These are phyloP conservation scores for Termitomyces sp. DNA, from an alignment of 1,284 basidiomycete species.

Conservation along the genomic window DNA sequence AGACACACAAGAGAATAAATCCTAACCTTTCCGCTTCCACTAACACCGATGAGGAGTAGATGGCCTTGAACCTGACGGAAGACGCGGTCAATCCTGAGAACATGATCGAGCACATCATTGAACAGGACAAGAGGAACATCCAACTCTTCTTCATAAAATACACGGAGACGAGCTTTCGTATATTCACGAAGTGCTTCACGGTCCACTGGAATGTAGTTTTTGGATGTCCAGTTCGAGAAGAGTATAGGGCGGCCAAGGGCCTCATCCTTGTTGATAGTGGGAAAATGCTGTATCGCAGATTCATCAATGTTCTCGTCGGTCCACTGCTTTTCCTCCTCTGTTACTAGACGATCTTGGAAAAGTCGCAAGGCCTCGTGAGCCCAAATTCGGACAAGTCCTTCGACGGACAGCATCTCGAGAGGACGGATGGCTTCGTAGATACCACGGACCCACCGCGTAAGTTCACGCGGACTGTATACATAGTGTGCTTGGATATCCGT, in stretches of 20 bases:
- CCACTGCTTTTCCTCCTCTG: slow-evolving; percentile 89
- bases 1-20: background rate
- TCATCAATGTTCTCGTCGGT: slow-evolving; percentile 90
- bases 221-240: slow-evolving; percentile 99
- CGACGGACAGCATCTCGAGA: slow-evolving; percentile 84
- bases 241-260: slow-evolving; percentile 87
- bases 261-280: slow-evolving; percentile 82
- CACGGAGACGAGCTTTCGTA: slow-evolving; percentile 90
- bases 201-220: slow-evolving; percentile 93
- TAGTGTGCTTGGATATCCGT: slow-evolving; percentile 97
- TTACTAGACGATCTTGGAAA: slow-evolving; percentile 96
- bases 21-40: slow-evolving; percentile 92
- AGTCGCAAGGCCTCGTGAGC: slow-evolving; percentile 96
- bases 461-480: slow-evolving; percentile 97
- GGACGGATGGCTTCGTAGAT: slow-evolving; percentile 96
- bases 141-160: slow-evolving; percentile 97
- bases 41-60: slow-evolving; percentile 93
- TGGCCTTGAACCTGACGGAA: slow-evolving; percentile 98
- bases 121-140: slow-evolving; percentile 98
- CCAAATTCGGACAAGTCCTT: slow-evolving; percentile 96
- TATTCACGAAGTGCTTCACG: slow-evolving; percentile 92
- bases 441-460: slow-evolving; percentile 97
- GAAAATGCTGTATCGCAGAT: slow-evolving; percentile 88
- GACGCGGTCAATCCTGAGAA: slow-evolving; percentile 96
- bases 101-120: slow-evolving; percentile 97